A percentile compares a stretch with the other conserved stretches of the same genome.
These are phyloP conservation scores for Ogataea trehaloabstinens DNA, from an alignment of 805 yeast species.

Conservation along the genomic window DNA sequence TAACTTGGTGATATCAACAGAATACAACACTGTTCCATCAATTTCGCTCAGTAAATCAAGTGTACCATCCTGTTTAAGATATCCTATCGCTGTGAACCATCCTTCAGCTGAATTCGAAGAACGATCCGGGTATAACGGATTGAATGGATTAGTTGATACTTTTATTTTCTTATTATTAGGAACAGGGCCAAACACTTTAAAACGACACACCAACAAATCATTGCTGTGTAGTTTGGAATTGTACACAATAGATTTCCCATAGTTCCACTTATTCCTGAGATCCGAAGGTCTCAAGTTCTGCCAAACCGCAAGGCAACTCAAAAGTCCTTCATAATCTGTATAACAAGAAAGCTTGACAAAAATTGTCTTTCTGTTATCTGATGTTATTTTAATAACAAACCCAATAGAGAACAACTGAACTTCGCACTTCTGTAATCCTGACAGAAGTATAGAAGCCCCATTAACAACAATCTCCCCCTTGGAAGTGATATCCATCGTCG, in stretches of 20 bases:
- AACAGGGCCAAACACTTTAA: constrained; percentile 64
- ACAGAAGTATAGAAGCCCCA: constrained; percentile 19
- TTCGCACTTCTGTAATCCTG: constrained; percentile 29
- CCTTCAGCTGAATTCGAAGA: constrained; percentile 41
- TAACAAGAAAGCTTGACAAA: constrained; percentile 33
- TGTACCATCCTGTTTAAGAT: constrained; percentile 59
- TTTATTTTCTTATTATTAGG: constrained; percentile 41
- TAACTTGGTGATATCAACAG: constrained; percentile 52
- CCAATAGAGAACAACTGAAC: constrained; percentile 20
- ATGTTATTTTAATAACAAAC: constrained; percentile 42
- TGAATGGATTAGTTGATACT: constrained; percentile 19
- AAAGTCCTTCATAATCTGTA: constrained; percentile 37
- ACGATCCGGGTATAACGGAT: constrained; percentile 21
- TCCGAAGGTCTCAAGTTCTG: constrained; percentile 47
- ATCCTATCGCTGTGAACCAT: constrained; percentile 76
- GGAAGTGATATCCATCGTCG: constrained; percentile 23
- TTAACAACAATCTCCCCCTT: constrained; percentile 27
- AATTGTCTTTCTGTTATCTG: constrained; percentile 35
- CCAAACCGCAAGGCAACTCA: constrained; percentile 48
- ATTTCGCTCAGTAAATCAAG: constrained; percentile 58
- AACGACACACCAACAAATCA: constrained; percentile 56
- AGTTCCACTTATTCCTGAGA: constrained; percentile 47
- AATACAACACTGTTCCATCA: constrained; percentile 61
- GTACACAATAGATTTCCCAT: constrained; percentile 29
- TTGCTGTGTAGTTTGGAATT: constrained; percentile 22